Conservation (phyloP, 129 eudicot genomes). For the Lactuca saligna region DNA sequence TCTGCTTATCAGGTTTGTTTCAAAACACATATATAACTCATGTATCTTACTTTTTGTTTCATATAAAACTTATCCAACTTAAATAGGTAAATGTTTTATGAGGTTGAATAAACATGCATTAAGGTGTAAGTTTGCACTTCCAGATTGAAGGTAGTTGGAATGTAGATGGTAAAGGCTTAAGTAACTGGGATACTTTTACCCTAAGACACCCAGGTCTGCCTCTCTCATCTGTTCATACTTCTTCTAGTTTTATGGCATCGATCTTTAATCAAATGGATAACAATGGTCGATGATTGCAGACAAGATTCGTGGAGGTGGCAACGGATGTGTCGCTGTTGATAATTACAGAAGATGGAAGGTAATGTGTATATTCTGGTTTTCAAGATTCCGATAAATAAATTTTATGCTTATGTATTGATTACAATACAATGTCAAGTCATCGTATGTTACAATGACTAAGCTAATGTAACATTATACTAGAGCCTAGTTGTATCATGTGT, state of each 20-base stretch:
- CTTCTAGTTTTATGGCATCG: neutral
- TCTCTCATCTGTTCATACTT: neutral
- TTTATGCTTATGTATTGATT: too few species aligned
- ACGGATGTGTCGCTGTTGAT: slow-evolving; percentile 28
- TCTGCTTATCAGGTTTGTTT: slow-evolving; percentile 29
- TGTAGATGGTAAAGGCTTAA: slow-evolving; percentile 27
- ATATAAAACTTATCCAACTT: too few species aligned
- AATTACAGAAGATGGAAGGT: slow-evolving; percentile 27
- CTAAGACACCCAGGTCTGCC: slow-evolving; percentile 27
- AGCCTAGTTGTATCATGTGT: too few species aligned
- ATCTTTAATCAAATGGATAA: neutral
- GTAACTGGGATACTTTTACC: slow-evolving; percentile 26
- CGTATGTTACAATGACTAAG: too few species aligned
- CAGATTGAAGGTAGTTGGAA: slow-evolving; percentile 37
- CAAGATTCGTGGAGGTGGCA: slow-evolving; percentile 8
- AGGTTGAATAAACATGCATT: too few species aligned
- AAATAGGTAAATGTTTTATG: too few species aligned
- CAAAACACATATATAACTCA: too few species aligned
- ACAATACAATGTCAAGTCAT: too few species aligned
- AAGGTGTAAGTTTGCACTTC: neutral
- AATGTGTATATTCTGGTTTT: neutral
- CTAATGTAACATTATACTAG: too few species aligned
- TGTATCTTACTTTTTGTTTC: too few species aligned
- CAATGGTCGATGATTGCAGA: neutral
- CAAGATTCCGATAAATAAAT: too few species aligned